A percentile compares a stretch with the other conserved stretches of the same genome.
Evolutionary conservation across 1,284 basidiomycete species (phyloP).

Genomic region (Malassezia equina): DNA sequence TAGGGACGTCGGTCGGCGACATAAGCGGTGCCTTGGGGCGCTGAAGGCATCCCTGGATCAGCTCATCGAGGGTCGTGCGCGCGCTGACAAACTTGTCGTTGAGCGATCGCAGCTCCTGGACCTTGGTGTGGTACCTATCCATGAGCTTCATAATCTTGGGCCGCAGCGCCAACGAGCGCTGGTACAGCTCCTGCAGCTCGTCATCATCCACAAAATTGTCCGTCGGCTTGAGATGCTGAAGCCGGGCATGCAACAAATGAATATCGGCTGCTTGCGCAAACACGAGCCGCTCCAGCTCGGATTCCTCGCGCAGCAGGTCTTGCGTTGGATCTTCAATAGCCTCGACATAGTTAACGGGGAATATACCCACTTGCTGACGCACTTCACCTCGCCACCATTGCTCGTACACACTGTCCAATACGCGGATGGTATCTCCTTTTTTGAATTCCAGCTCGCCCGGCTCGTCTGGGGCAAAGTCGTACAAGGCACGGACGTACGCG

Average conservation of each 20-base stretch:
- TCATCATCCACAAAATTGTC: constrained; percentile 72
- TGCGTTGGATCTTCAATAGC: constrained; percentile 74
- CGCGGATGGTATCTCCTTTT: constrained; percentile 88
- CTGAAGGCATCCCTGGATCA: constrained; percentile 56
- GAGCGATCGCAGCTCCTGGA: constrained; percentile 67
- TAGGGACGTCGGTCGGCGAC: background rate
- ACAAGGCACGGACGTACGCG: constrained; percentile 65
- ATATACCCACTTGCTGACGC: constrained; percentile 85
- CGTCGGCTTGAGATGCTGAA: constrained; percentile 63
- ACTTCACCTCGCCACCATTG: constrained; percentile 98
- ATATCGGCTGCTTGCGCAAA: constrained; percentile 76
- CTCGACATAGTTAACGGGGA: constrained; percentile 93
- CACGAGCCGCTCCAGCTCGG: constrained; percentile 76
- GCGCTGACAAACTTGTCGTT: constrained; percentile 78
- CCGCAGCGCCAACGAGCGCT: constrained; percentile 72
- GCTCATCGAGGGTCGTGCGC: constrained; percentile 68
- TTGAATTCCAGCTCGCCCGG: constrained; percentile 84
- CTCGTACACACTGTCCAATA: constrained; percentile 85
- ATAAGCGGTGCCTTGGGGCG: background rate
- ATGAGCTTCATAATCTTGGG: constrained; percentile 93
- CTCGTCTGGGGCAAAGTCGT: constrained; percentile 79
- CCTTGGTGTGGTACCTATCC: constrained; percentile 64
- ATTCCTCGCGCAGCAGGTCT: constrained; percentile 68
- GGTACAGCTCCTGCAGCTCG: constrained; percentile 85
- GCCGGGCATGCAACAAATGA: constrained; percentile 71